Conservation (phyloP, 768 basidiomycete genomes). For the Phlebiopsis flavidoalba region DNA sequence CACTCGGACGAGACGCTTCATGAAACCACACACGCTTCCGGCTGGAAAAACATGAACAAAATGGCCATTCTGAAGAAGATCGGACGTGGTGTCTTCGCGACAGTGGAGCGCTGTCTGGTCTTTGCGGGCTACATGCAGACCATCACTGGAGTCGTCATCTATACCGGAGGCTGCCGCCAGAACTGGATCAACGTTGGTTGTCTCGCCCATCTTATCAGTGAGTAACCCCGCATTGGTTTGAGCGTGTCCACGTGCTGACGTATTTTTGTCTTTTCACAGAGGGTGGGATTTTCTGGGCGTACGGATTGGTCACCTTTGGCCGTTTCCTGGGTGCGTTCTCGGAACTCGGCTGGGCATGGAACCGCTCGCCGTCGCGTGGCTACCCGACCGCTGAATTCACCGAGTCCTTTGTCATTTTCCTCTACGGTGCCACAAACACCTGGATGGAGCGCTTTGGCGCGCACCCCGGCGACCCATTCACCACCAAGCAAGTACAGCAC, state of each 20-base stretch:
- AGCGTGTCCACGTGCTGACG: slow-evolving; percentile 1
- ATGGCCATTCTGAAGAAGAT: slow-evolving; percentile 32
- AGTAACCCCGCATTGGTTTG: neutral
- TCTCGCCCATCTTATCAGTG: slow-evolving; percentile 89
- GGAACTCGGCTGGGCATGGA: slow-evolving; percentile 95
- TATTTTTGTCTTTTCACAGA: slow-evolving; percentile 38
- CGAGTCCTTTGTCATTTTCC: slow-evolving; percentile 77
- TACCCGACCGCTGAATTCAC: slow-evolving; percentile 67
- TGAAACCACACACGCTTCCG: slow-evolving; percentile 21
- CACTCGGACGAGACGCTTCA: slow-evolving; percentile 58
- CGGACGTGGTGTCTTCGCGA: slow-evolving; percentile 44
- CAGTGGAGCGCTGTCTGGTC: slow-evolving; percentile 59
- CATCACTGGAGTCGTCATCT: slow-evolving; percentile 69
- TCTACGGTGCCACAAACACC: slow-evolving; percentile 86
- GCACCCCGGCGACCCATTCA: slow-evolving; percentile 73
- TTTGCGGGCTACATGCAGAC: slow-evolving; percentile 65
- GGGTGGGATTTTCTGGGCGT: slow-evolving; percentile 90
- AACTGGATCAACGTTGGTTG: slow-evolving; percentile 79
- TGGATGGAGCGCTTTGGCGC: slow-evolving; percentile 98
- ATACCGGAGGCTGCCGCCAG: slow-evolving; percentile 82
- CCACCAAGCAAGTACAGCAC: slow-evolving; percentile 90
- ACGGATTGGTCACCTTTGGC: slow-evolving; percentile 84
- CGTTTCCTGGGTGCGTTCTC: slow-evolving; percentile 91
- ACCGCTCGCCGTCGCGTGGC: slow-evolving; percentile 46
- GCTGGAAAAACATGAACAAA: slow-evolving; percentile 11